Conservation (phyloP, 2,329 filamentous ascomycete genomes). For the Hypoxylon sp. region DNA sequence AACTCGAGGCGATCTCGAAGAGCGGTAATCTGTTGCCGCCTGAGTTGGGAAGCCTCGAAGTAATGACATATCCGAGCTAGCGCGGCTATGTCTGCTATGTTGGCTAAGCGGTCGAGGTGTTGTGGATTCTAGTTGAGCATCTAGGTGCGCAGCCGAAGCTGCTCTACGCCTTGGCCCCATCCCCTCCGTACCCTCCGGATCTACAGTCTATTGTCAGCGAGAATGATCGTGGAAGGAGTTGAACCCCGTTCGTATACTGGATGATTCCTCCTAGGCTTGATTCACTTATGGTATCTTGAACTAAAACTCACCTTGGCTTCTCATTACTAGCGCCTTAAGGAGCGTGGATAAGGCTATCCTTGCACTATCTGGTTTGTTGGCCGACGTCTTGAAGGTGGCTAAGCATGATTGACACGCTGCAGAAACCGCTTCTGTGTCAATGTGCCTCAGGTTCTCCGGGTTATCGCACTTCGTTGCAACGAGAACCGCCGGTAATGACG, state of each 20-base stretch:
- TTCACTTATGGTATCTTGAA: not conserved
- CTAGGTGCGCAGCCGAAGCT: constrained; percentile 73
- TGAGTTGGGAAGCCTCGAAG: constrained; percentile 68
- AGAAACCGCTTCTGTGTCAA: constrained; percentile 77
- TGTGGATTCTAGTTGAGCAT: constrained; percentile 66
- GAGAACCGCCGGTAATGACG: constrained; percentile 81
- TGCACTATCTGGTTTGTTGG: constrained; percentile 78
- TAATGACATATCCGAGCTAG: constrained; percentile 78
- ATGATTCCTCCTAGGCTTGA: not conserved
- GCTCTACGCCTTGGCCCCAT: constrained; percentile 67
- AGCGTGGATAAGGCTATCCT: constrained; percentile 83
- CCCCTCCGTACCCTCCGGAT: constrained; percentile 60
- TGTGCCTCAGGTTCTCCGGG: constrained; percentile 76
- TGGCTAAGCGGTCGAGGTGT: constrained; percentile 70
- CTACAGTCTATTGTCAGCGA: constrained; percentile 37
- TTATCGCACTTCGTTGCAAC: constrained; percentile 93
- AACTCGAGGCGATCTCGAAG: constrained; percentile 64
- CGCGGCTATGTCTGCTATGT: constrained; percentile 77
- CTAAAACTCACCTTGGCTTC: constrained; percentile 74
- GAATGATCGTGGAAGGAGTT: not conserved
- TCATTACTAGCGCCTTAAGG: constrained; percentile 77
- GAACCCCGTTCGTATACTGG: not conserved
- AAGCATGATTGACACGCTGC: constrained; percentile 78
- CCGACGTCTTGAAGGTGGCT: constrained; percentile 80
- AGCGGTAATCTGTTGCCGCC: constrained; percentile 61